phyloP scores from a whole-genome alignment of 2,329 filamentous ascomycete genomes.

The Tolypocladium paradoxum region DNA sequence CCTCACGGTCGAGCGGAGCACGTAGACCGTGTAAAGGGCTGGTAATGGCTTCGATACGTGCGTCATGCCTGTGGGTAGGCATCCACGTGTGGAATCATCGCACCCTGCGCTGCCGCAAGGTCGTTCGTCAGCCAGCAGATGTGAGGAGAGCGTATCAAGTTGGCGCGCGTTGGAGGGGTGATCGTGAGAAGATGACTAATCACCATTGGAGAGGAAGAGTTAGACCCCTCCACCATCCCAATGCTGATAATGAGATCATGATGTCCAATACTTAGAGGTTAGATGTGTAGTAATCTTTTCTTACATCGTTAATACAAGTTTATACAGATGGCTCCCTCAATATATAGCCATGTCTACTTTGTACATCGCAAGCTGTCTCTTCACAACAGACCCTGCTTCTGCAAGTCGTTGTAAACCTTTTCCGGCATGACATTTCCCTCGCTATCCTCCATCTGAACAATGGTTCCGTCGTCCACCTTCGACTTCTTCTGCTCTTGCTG shows the following conservation, averaged over 20 bases:
- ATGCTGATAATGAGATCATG: neutral
- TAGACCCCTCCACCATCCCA: neutral
- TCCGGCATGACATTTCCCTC: slow-evolving; percentile 99
- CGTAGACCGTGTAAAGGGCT: slow-evolving; percentile 86
- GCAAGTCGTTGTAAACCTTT: slow-evolving; percentile 92
- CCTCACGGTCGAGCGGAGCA: slow-evolving; percentile 71
- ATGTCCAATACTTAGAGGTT: neutral
- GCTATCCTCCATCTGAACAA: slow-evolving; percentile 97
- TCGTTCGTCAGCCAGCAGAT: neutral
- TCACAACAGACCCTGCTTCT: slow-evolving; percentile 79
- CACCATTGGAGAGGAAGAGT: neutral
- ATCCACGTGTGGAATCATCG: neutral
- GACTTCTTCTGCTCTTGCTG: slow-evolving; percentile 73
- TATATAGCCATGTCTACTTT: neutral
- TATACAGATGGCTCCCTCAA: neutral
- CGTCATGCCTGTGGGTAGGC: slow-evolving; percentile 22
- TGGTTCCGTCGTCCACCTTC: slow-evolving; percentile 64
- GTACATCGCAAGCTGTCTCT: neutral
- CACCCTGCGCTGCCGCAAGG: neutral
- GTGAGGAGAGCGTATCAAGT: neutral
- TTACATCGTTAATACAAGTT: neutral
- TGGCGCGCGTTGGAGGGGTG: neutral
- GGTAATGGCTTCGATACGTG: slow-evolving; percentile 53
- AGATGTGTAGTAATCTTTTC: neutral
- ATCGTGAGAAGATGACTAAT: neutral